Evolutionary conservation across 1,139 yeast genomes (phyloP).

Genomic region (Suhomyces bokatorum): DNA sequence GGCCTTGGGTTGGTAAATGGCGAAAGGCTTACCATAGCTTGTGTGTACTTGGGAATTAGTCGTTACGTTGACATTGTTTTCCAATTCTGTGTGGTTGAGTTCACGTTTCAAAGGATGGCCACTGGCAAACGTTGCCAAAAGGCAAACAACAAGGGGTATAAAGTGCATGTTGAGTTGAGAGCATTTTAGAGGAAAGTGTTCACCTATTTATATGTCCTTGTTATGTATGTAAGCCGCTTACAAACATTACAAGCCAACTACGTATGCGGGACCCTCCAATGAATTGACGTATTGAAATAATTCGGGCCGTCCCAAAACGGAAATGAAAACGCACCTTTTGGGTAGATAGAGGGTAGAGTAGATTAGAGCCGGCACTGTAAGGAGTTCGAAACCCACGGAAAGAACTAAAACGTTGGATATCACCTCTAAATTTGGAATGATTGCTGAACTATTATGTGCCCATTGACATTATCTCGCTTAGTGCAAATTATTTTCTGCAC

Average conservation of each 20-base stretch:
- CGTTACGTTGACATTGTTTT: constrained; percentile 14
- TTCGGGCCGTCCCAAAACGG: background rate
- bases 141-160: constrained; percentile 13
- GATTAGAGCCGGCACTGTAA: too few relatives aligned
- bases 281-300: too few relatives aligned
- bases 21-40: constrained; percentile 35
- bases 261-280: background rate
- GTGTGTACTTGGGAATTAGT: constrained; percentile 24
- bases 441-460: too few relatives aligned
- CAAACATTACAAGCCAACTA: too few relatives aligned
- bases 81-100: constrained; percentile 21
- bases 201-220: background rate
- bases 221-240: background rate
- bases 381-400: too few relatives aligned
- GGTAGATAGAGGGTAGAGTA: background rate
- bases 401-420: too few relatives aligned
- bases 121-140: constrained; percentile 15
- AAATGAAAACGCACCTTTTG: background rate
- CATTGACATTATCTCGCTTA: too few relatives aligned
- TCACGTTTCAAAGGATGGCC: constrained; percentile 26
- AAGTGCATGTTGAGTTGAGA: constrained; percentile 3
- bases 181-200: background rate
- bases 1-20: constrained; percentile 53
- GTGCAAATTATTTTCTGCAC: too few relatives aligned
- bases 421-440: too few relatives aligned